These are phyloP conservation scores for Trichoderma breve DNA, from an alignment of 2,329 filamentous ascomycete species.

Conservation along the genomic window DNA sequence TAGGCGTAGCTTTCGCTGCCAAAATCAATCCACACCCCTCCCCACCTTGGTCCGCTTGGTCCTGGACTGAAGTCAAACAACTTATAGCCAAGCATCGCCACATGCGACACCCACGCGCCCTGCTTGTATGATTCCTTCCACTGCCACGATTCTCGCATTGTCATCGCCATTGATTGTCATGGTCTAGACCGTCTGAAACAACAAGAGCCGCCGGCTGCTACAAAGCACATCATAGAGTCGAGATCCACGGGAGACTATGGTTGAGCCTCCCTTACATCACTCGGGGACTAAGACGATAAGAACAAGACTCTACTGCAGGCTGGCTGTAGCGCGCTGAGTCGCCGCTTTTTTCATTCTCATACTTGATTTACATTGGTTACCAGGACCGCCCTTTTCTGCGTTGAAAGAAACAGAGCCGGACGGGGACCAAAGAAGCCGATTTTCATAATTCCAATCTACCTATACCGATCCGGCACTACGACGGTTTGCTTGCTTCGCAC, in stretches of 20 bases:
- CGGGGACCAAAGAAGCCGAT: neutral
- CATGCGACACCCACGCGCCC: neutral
- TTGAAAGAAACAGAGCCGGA: neutral
- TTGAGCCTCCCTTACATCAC: constrained; percentile 3
- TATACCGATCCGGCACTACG: neutral
- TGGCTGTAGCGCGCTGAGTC: neutral
- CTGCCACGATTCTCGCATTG: neutral
- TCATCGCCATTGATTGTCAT: neutral
- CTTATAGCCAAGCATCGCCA: neutral
- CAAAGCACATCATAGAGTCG: neutral
- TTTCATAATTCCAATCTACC: neutral
- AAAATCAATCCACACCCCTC: neutral
- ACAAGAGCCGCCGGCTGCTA: neutral
- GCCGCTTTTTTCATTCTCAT: neutral
- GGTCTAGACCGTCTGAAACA: neutral
- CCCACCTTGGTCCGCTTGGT: neutral
- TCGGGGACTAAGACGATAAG: neutral
- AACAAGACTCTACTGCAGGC: neutral
- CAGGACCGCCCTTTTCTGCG: neutral
- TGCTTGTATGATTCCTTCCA: neutral
- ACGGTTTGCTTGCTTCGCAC: neutral
- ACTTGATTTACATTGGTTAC: neutral
- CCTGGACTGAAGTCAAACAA: neutral
- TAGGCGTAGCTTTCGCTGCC: neutral
- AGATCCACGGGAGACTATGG: neutral